phyloP scores from a whole-genome alignment of 208 protist species.

The Porcisia hertigi region DNA sequence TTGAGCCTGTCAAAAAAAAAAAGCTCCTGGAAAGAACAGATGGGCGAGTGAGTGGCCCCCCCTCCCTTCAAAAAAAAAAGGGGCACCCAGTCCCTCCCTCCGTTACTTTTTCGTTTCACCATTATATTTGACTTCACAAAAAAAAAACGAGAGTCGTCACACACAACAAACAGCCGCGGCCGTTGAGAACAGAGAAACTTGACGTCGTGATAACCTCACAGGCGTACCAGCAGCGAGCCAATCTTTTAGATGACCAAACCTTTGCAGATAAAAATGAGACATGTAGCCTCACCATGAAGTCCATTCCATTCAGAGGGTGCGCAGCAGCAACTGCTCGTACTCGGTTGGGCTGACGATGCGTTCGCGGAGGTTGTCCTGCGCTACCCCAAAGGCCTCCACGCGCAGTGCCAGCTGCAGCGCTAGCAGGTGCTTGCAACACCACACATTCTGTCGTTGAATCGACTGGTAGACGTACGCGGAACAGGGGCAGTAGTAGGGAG shows the following conservation, averaged over 20 bases:
- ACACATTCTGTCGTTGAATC: slow-evolving; percentile 72
- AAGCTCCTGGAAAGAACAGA: too few relatives aligned
- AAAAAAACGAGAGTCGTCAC: too few relatives aligned
- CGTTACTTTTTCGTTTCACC: too few relatives aligned
- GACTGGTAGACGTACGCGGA: slow-evolving; percentile 77
- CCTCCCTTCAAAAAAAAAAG: too few relatives aligned
- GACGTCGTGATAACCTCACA: too few relatives aligned
- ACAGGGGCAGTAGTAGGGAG: slow-evolving; percentile 81
- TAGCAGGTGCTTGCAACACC: slow-evolving; percentile 85
- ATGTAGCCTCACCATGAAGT: background rate
- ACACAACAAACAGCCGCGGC: too few relatives aligned
- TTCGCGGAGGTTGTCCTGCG: slow-evolving; percentile 49
- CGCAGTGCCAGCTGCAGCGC: slow-evolving; percentile 68
- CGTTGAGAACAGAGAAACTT: too few relatives aligned
- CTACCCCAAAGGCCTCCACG: slow-evolving; percentile 52
- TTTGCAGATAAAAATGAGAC: background rate
- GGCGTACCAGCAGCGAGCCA: background rate
- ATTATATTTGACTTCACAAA: too few relatives aligned
- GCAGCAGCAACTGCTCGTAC: slow-evolving; percentile 30
- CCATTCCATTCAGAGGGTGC: slow-evolving; percentile 9
- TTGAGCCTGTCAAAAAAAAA: background rate
- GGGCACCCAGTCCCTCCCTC: too few relatives aligned
- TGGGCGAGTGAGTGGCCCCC: too few relatives aligned
- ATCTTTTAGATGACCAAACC: background rate
- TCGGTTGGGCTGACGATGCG: slow-evolving; percentile 35